Evolutionary conservation across 2,329 filamentous ascomycete species (phyloP).

Genomic region (Spiromastix sp.): DNA sequence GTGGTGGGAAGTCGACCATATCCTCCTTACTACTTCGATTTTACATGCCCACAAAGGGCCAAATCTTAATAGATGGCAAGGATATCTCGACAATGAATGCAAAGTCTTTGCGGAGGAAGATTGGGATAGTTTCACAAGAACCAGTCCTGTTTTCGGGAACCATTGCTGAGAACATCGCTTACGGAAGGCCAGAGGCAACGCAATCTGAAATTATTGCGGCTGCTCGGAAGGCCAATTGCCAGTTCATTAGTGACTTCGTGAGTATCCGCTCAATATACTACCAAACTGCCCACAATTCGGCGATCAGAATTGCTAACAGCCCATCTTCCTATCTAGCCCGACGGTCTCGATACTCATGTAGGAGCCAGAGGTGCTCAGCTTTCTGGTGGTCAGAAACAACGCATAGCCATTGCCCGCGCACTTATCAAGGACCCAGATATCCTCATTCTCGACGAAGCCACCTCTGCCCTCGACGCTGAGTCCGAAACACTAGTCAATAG

Average conservation of each 20-base stretch:
- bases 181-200: constrained; percentile 71
- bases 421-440: constrained; percentile 95
- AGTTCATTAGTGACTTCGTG: constrained; percentile 88
- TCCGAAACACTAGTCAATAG: constrained; percentile 94
- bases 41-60: constrained; percentile 70
- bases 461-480: constrained; percentile 89
- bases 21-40: constrained; percentile 85
- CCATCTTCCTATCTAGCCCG: constrained; percentile 44
- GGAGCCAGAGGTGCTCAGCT: constrained; percentile 87
- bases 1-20: constrained; percentile 93
- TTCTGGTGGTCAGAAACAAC: constrained; percentile 93
- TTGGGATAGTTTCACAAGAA: constrained; percentile 92
- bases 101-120: constrained; percentile 82
- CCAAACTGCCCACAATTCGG: too few relatives aligned
- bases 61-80: constrained; percentile 71
- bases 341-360: constrained; percentile 87
- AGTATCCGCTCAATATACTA: too few relatives aligned
- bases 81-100: constrained; percentile 83
- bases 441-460: constrained; percentile 90
- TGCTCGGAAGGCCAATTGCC: constrained; percentile 85
- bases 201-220: constrained; percentile 74
- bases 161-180: constrained; percentile 77
- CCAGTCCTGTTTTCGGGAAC: constrained; percentile 80
- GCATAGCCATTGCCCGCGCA: constrained; percentile 91
- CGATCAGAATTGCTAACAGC: constrained; percentile 6